phyloP scores from a whole-genome alignment of 805 yeast species.

The Starmerella stellata region DNA sequence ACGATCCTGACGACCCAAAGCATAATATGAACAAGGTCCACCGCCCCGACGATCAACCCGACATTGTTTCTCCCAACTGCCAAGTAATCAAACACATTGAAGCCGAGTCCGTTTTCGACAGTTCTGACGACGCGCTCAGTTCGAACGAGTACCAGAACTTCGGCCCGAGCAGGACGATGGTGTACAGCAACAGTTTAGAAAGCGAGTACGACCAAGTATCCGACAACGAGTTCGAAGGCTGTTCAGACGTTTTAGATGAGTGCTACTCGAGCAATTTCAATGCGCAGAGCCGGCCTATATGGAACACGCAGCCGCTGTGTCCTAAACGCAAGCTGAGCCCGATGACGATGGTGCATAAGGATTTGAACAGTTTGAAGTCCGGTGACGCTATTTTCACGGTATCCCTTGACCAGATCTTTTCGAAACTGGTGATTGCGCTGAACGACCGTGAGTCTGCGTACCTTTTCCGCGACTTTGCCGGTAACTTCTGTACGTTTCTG shows the following conservation, averaged over 20 bases:
- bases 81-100: not conserved
- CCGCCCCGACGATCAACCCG: not conserved
- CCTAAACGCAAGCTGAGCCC: not conserved
- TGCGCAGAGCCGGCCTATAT: not conserved
- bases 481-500: constrained; percentile 8
- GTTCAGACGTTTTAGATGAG: not conserved
- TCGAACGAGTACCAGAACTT: not conserved
- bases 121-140: not conserved
- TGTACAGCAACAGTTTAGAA: not conserved
- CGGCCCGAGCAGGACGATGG: too few relatives aligned
- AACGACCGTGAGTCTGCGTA: constrained; percentile 10
- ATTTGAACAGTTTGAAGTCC: not conserved
- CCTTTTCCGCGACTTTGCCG: constrained; percentile 16
- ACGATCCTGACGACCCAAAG: not conserved
- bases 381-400: constrained; percentile 9
- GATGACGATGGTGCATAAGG: not conserved
- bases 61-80: not conserved
- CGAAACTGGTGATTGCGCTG: constrained; percentile 10
- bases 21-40: not conserved
- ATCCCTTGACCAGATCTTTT: constrained; percentile 3
- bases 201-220: not conserved
- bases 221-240: not conserved
- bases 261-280: not conserved
- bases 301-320: not conserved
- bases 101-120: not conserved